A percentile compares a stretch with the other conserved stretches of the same genome.
These are phyloP conservation scores for Talaromyces marneffei DNA, from an alignment of 2,329 filamentous ascomycete genomes.

Conservation along the genomic window DNA sequence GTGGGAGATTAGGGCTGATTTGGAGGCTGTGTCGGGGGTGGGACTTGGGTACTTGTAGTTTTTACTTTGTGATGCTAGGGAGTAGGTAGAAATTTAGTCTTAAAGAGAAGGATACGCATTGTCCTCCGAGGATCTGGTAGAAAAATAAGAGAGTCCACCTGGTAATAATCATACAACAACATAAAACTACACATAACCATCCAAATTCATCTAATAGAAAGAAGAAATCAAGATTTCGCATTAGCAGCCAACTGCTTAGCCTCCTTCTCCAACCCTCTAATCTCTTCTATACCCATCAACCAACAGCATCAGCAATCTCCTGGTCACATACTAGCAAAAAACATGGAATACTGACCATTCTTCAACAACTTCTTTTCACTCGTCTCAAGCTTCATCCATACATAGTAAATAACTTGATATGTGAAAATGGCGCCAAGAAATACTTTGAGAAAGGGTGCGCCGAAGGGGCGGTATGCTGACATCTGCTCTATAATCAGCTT, in stretches of 20 bases:
- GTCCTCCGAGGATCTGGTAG: background rate
- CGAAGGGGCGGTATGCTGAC: constrained; percentile 36
- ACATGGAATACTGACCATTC: constrained; percentile 31
- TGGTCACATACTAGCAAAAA: background rate
- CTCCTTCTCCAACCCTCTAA: constrained; percentile 31
- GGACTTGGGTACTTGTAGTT: constrained; percentile 48
- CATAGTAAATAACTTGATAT: constrained; percentile 45
- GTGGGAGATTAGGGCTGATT: constrained; percentile 63
- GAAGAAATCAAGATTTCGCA: constrained; percentile 4
- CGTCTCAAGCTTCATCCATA: constrained; percentile 44
- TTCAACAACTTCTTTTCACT: constrained; percentile 40
- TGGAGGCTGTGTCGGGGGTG: constrained; percentile 60
- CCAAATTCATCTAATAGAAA: background rate
- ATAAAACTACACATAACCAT: constrained; percentile 4
- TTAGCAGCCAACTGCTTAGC: constrained; percentile 29
- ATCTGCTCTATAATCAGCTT: constrained; percentile 23
- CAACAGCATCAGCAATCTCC: constrained; percentile 6
- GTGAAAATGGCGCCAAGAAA: constrained; percentile 45
- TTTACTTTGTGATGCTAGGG: no score
- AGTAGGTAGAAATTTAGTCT: constrained; percentile 1
- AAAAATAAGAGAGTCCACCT: background rate
- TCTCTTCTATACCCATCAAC: constrained; percentile 25
- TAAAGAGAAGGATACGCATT: background rate
- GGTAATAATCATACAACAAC: background rate
- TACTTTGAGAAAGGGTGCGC: constrained; percentile 43